Conservation (phyloP, 139 green algal species). For the Desmodesmus armatus region DNA sequence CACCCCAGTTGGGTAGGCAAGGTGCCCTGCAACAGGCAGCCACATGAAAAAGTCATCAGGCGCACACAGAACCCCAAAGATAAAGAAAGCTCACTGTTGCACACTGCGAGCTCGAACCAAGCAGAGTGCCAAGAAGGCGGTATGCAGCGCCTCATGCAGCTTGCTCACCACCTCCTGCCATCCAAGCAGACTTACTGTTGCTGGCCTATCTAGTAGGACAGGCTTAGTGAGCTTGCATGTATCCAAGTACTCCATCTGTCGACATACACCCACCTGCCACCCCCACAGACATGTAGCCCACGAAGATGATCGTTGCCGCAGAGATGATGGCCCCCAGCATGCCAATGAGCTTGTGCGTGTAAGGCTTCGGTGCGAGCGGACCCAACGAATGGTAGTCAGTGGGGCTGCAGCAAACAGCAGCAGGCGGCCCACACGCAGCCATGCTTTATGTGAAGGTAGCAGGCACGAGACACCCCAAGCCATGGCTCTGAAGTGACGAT, state of each 20-base stretch:
- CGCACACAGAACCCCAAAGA: constrained; percentile 23
- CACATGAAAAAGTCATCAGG: too few species aligned
- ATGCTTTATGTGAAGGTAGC: too few species aligned
- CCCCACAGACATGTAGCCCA: constrained; percentile 68
- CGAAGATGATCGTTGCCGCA: constrained; percentile 52
- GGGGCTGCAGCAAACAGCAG: background rate
- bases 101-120: background rate
- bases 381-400: constrained; percentile 19
- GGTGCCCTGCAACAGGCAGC: constrained; percentile 63
- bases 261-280: constrained; percentile 37
- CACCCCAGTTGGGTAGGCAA: constrained; percentile 69
- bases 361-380: constrained; percentile 28
- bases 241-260: too few species aligned
- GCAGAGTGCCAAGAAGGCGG: background rate
- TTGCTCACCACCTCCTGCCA: too few species aligned
- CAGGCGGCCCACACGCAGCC: background rate
- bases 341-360: constrained; percentile 44
- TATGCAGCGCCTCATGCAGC: too few species aligned
- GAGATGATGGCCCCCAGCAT: constrained; percentile 70
- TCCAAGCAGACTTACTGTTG: too few species aligned
- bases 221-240: too few species aligned
- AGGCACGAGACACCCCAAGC: too few species aligned
- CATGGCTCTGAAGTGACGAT: too few species aligned
- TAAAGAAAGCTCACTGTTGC: background rate
- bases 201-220: too few species aligned